Evolutionary conservation across 306 rosid genomes (phyloP).

Genomic region (Amphicarpaea edgeworthii): DNA sequence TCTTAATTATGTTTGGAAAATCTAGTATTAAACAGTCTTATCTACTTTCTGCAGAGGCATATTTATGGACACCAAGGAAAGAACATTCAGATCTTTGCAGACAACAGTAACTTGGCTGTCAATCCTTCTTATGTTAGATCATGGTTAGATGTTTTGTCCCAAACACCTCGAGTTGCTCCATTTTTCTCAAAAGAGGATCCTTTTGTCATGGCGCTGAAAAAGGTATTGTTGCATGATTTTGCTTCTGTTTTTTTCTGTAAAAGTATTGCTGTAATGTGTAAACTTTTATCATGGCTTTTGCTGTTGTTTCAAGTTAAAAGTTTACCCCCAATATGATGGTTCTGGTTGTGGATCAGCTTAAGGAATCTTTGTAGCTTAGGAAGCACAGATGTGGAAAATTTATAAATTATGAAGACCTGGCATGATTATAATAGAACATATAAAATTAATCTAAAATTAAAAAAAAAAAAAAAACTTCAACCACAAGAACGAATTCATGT

Average conservation of each 20-base stretch:
- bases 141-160: slow-evolving; percentile 90
- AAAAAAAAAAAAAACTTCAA: too few relatives aligned
- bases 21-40: slow-evolving; percentile 27
- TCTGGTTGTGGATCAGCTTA: slow-evolving; percentile 24
- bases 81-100: slow-evolving; percentile 77
- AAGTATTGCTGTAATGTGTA: background rate
- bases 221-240: slow-evolving; percentile 61
- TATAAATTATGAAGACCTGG: background rate
- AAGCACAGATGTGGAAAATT: background rate
- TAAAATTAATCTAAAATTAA: too few relatives aligned
- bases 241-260: background rate
- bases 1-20: background rate
- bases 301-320: slow-evolving; percentile 15
- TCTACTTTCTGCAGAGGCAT: slow-evolving; percentile 80
- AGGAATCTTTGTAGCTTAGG: slow-evolving; percentile 11
- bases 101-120: slow-evolving; percentile 83
- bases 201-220: slow-evolving; percentile 76
- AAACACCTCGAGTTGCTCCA: slow-evolving; percentile 94
- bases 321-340: background rate
- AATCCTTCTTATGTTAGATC: slow-evolving; percentile 88
- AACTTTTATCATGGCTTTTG: slow-evolving; percentile 15
- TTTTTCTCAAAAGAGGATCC: slow-evolving; percentile 89
- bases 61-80: slow-evolving; percentile 87
- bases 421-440: too few relatives aligned
- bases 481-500: too few relatives aligned